A percentile compares a stretch with the other conserved stretches of the same genome.
Evolutionary conservation across 2,329 filamentous ascomycete species (phyloP).

Genomic region (Nemania diffusa): DNA sequence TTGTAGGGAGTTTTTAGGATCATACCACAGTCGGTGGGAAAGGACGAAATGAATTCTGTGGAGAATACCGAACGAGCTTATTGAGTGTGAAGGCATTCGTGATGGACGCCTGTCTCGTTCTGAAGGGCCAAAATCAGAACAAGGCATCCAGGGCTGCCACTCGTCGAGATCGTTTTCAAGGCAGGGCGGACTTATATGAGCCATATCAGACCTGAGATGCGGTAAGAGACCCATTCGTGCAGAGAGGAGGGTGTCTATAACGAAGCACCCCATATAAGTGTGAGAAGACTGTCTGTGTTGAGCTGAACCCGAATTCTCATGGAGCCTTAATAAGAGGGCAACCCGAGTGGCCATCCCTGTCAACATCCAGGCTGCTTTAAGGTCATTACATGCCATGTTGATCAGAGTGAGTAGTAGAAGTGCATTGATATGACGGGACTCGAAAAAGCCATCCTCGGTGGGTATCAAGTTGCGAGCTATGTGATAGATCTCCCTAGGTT

Average conservation of each 20-base stretch:
- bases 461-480: slow-evolving; percentile 63
- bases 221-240: slow-evolving; percentile 61
- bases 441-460: slow-evolving; percentile 58
- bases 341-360: slow-evolving; percentile 72
- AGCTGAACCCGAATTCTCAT: slow-evolving; percentile 45
- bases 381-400: slow-evolving; percentile 68
- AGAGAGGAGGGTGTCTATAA: slow-evolving; percentile 69
- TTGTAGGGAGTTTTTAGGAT: neutral
- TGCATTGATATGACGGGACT: slow-evolving; percentile 65
- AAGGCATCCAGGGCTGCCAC: slow-evolving; percentile 77
- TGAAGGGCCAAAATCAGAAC: slow-evolving; percentile 51
- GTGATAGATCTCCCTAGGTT: slow-evolving; percentile 56
- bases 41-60: slow-evolving; percentile 37
- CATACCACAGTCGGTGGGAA: slow-evolving; percentile 28
- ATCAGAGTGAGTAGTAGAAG: slow-evolving; percentile 70
- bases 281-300: slow-evolving; percentile 51
- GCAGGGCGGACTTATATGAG: slow-evolving; percentile 56
- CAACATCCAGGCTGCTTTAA: slow-evolving; percentile 69
- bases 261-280: slow-evolving; percentile 67
- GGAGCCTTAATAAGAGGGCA: slow-evolving; percentile 56
- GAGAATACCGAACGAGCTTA: slow-evolving; percentile 40
- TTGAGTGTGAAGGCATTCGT: slow-evolving; percentile 41
- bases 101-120: slow-evolving; percentile 19
- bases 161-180: slow-evolving; percentile 77
- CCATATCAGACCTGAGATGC: slow-evolving; percentile 60